These are phyloP conservation scores for Keithomyces neogunnii DNA, from an alignment of 2,329 filamentous ascomycete genomes.

Conservation along the genomic window DNA sequence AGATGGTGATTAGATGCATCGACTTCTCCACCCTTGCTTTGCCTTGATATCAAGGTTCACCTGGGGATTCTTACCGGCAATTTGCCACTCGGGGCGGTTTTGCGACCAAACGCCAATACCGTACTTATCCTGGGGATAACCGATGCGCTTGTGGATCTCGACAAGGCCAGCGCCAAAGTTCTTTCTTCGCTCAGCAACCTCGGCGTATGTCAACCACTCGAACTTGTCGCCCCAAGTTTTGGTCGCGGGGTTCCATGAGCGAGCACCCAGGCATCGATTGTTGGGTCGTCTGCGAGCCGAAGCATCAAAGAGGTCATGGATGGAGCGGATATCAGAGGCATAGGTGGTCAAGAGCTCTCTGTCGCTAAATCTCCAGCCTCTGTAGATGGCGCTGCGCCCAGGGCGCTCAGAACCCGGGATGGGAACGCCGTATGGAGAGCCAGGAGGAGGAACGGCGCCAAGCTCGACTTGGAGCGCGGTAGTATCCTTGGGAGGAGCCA, in stretches of 20 bases:
- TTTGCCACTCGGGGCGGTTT: conserved; percentile 82
- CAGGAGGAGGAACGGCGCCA: conserved; percentile 56
- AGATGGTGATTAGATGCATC: background rate
- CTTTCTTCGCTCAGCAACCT: conserved; percentile 69
- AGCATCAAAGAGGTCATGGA: conserved; percentile 74
- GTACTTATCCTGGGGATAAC: conserved; percentile 54
- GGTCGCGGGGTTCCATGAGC: conserved; percentile 67
- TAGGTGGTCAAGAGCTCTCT: conserved; percentile 61
- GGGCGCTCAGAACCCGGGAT: conserved; percentile 67
- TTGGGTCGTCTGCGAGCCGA: conserved; percentile 55
- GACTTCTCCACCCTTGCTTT: background rate
- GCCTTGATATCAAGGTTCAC: background rate
- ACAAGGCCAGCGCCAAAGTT: conserved; percentile 81
- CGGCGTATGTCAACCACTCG: conserved; percentile 74
- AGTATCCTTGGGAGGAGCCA: conserved; percentile 24
- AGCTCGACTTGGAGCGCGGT: conserved; percentile 43
- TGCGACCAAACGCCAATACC: conserved; percentile 81
- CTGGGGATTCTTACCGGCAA: conserved; percentile 47
- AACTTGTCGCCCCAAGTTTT: conserved; percentile 68
- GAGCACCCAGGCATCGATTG: conserved; percentile 67
- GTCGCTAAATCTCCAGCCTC: conserved; percentile 72
- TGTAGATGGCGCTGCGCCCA: conserved; percentile 68
- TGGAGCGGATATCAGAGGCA: conserved; percentile 62
- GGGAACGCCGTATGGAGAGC: conserved; percentile 68
- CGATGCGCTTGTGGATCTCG: conserved; percentile 67